These are phyloP conservation scores for Fomitopsis palustris DNA, from an alignment of 1,284 basidiomycete species.

Conservation along the genomic window DNA sequence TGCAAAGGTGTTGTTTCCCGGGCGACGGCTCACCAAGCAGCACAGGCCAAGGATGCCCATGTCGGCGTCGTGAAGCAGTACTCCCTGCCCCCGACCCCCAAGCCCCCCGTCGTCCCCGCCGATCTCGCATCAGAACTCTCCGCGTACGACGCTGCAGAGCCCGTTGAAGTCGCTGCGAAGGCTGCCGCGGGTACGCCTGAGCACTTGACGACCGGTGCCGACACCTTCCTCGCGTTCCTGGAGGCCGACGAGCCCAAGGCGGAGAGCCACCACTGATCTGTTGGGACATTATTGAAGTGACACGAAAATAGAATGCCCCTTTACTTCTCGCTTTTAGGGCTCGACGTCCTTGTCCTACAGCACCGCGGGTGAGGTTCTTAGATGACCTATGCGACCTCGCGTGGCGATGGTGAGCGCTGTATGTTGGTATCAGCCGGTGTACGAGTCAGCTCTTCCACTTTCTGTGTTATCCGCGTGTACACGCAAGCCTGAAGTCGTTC, in stretches of 20 bases:
- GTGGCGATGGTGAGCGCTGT: no score
- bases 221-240: slow-evolving; percentile 56
- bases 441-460: no score
- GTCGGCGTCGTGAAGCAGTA: slow-evolving; percentile 77
- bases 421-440: no score
- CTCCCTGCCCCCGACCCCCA: slow-evolving; percentile 63
- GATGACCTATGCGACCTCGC: no score
- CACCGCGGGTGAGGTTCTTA: no score
- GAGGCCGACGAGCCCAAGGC: slow-evolving; percentile 58
- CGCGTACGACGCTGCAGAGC: slow-evolving; percentile 78
- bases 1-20: background rate
- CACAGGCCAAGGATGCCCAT: slow-evolving; percentile 80
- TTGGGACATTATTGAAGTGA: background rate
- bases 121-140: slow-evolving; percentile 83
- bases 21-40: background rate
- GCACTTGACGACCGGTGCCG: slow-evolving; percentile 41
- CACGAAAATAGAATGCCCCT: slow-evolving; percentile 7
- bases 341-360: background rate
- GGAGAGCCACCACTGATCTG: slow-evolving; percentile 46
- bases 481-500: no score
- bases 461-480: no score
- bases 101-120: slow-evolving; percentile 66
- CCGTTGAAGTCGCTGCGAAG: slow-evolving; percentile 41
- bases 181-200: slow-evolving; percentile 28
- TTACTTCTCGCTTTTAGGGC: background rate